Evolutionary conservation across 352 stramenopile species (phyloP), one percentile per base, ranked within the genome.

Genomic region (Globisporangium carolinianum): DNA sequence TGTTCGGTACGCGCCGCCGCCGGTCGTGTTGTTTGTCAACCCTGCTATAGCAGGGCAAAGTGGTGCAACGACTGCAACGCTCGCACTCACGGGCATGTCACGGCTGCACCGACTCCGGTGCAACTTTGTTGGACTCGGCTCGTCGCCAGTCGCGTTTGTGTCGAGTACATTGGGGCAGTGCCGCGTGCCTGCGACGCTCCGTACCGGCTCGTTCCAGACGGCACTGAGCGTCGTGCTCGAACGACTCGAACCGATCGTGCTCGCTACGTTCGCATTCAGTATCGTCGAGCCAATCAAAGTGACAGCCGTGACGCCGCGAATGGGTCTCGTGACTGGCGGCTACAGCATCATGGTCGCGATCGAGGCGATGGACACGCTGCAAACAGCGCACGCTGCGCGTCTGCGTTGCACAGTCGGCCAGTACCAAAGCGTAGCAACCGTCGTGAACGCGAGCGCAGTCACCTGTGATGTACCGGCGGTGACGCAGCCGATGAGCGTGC

Each of bases 341-440:
- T 63, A 58, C 37, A 24, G 51, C 39, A 24, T 63, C 37, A 46
- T 38, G 17, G 9, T 63, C 3, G 35, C 24, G 41, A 49, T 12
- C 7, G 11, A 14, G 5, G 57, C 53, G 18, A 58, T 55, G 4
- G 36, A 45, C n/a, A 3, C 64, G 9, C 18, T 58, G 17, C 38
- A 43, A 24, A 43, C 10, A 9, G n/a, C 42, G 4, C 6, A 7
- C 1, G 15, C 50, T 56, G 37, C 10, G 15, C 36, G n/a, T 1
- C 38, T 83, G 18, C 50, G 67, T 51, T 83, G 74, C 24, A 61
- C 57, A 7, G 58, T 83, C 49, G 74, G 74, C 6, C 42, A 39
- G 38, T 53, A 46, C 5, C 48, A 62, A 46, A 57, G 32, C 32
- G 7, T 45, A 10, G 50, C 50, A 35, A 41, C 6, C 6, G n/a